phyloP scores from a whole-genome alignment of 169 alveolate genomes.

The Cryptosporidium ubiquitum region DNA sequence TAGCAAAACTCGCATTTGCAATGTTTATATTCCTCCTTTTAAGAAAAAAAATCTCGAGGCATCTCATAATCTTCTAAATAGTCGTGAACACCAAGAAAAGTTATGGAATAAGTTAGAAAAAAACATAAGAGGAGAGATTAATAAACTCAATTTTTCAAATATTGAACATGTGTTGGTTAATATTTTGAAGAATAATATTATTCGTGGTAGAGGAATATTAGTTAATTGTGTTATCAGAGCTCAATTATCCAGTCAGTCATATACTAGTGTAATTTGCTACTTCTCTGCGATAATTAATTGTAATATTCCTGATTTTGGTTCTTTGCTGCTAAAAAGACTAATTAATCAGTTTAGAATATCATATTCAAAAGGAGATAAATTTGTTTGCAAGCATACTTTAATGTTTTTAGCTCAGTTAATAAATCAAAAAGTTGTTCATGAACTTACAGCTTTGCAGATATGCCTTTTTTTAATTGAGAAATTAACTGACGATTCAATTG shows the following conservation, averaged over 20 bases:
- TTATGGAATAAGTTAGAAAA: constrained; percentile 31
- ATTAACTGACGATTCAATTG: constrained; percentile 97
- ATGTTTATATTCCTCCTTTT: constrained; percentile 56
- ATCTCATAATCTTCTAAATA: background rate
- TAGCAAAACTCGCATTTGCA: background rate
- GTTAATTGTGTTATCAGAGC: constrained; percentile 96
- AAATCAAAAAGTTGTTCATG: constrained; percentile 92
- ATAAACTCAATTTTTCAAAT: constrained; percentile 38
- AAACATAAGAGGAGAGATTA: constrained; percentile 38
- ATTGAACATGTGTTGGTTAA: constrained; percentile 7
- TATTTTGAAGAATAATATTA: constrained; percentile 93
- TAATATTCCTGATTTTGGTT: constrained; percentile 97
- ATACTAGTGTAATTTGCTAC: constrained; percentile 96
- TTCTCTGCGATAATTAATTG: constrained; percentile 95
- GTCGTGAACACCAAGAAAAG: constrained; percentile 30
- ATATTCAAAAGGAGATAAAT: constrained; percentile 91
- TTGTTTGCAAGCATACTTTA: constrained; percentile 93
- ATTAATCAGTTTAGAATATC: constrained; percentile 93
- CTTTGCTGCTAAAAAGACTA: constrained; percentile 91
- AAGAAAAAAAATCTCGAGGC: background rate
- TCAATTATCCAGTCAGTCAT: constrained; percentile 97
- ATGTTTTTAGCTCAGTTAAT: constrained; percentile 97
- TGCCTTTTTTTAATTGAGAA: constrained; percentile 92
- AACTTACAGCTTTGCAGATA: constrained; percentile 93
- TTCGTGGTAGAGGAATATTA: constrained; percentile 97